Percentiles rank a stretch among this genome's conserved stretches.
These are phyloP conservation scores for Lentinus tigrinus DNA, from an alignment of 768 basidiomycete genomes.

Conservation along the genomic window DNA sequence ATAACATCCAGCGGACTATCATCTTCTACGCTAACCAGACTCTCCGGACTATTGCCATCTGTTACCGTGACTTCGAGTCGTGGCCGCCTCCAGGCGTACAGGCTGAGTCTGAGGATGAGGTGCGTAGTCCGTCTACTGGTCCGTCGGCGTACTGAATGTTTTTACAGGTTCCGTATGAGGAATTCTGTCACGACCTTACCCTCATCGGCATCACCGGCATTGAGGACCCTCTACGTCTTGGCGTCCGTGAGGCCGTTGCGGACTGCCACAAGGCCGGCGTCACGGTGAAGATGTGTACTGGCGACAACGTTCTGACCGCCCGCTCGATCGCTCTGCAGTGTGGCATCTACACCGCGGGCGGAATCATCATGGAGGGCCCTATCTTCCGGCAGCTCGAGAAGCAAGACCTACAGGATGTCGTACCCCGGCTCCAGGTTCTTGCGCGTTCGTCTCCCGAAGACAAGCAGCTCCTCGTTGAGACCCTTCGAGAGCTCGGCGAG, in stretches of 20 bases:
- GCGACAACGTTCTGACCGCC: conserved; percentile 93
- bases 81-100: conserved; percentile 74
- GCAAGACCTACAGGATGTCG: conserved; percentile 73
- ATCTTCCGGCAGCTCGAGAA: conserved; percentile 79
- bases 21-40: conserved; percentile 98
- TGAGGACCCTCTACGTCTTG: conserved; percentile 91
- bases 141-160: background rate
- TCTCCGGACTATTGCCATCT: conserved; percentile 90
- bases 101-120: conserved; percentile 51
- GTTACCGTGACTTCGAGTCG: conserved; percentile 80
- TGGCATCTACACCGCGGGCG: conserved; percentile 90
- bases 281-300: conserved; percentile 96
- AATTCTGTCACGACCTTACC: conserved; percentile 69
- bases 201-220: conserved; percentile 92
- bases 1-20: conserved; percentile 90
- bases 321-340: conserved; percentile 97
- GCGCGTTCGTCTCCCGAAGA: conserved; percentile 98
- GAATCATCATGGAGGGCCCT: conserved; percentile 98
- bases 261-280: conserved; percentile 90
- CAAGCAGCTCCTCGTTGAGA: conserved; percentile 91
- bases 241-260: conserved; percentile 85
- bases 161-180: conserved; percentile 62
- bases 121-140: conserved; percentile 26
- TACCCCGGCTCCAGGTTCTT: conserved; percentile 92
- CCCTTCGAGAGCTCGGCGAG: conserved; percentile 81